A percentile compares a stretch with the other conserved stretches of the same genome.
These are phyloP conservation scores for Sedum album DNA, from an alignment of 164 flowering plant genomes.

Conservation along the genomic window DNA sequence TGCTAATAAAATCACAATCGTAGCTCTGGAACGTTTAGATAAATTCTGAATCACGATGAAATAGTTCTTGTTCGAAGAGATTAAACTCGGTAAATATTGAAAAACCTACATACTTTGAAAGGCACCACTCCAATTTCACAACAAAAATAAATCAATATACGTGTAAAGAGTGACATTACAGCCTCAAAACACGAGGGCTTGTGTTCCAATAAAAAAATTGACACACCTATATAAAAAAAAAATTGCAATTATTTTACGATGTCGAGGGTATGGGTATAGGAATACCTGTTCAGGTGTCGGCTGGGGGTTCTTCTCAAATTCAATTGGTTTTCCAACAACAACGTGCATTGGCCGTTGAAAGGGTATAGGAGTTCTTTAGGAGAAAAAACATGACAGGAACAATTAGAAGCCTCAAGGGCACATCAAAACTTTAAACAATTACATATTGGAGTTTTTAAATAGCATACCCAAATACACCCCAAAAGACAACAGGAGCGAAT, in stretches of 20 bases:
- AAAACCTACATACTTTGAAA: too few relatives aligned
- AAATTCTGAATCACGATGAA: neutral
- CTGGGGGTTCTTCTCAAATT: conserved; percentile 47
- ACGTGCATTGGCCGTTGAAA: conserved; percentile 59
- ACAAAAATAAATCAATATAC: too few relatives aligned
- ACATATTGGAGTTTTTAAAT: neutral
- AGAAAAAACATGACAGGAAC: neutral
- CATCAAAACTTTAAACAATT: neutral
- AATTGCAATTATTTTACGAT: neutral
- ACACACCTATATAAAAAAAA: too few relatives aligned
- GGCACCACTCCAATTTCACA: too few relatives aligned
- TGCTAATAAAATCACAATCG: too few relatives aligned
- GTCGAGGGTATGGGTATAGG: neutral
- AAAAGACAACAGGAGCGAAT: conserved; percentile 74
- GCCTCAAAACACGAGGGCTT: too few relatives aligned
- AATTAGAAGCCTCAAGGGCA: neutral
- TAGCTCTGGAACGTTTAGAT: too few relatives aligned
- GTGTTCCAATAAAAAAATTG: too few relatives aligned
- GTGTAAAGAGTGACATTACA: too few relatives aligned
- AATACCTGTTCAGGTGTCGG: conserved; percentile 76
- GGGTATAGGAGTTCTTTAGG: conserved; percentile 64
- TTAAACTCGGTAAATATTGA: too few relatives aligned
- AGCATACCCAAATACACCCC: conserved; percentile 82
- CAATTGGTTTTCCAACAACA: conserved; percentile 80
- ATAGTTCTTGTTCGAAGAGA: neutral